Conservation (phyloP, 2,329 filamentous ascomycete genomes). For the Ambrosiella beaveri region DNA sequence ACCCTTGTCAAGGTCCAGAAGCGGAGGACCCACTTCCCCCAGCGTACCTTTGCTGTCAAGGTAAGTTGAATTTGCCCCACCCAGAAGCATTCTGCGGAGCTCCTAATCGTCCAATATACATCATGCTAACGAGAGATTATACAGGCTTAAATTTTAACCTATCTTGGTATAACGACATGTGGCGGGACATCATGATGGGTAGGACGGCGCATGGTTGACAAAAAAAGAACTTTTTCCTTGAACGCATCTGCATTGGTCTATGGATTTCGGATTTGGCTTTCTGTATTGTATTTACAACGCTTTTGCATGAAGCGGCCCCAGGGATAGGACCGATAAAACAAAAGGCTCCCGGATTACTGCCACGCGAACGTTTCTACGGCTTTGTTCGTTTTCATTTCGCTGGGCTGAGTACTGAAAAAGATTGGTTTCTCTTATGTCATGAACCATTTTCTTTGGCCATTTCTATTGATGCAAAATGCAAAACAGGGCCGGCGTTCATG, state of each 20-base stretch:
- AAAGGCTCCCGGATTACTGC: constrained; percentile 9
- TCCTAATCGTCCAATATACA: neutral
- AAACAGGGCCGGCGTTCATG: neutral
- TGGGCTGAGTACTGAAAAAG: constrained; percentile 9
- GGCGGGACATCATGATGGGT: constrained; percentile 12
- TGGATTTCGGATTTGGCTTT: constrained; percentile 14
- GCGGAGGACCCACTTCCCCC: constrained; percentile 87
- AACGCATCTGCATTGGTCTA: constrained; percentile 13
- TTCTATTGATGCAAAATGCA: neutral
- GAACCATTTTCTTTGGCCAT: neutral
- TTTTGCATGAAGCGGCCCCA: constrained; percentile 12
- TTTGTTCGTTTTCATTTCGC: constrained; percentile 5
- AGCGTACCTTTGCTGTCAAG: constrained; percentile 99
- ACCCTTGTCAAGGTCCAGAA: constrained; percentile 93
- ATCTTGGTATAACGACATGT: constrained; percentile 11
- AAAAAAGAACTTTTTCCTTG: constrained; percentile 13
- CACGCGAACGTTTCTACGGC: constrained; percentile 5
- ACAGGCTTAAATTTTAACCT: constrained; percentile 13
- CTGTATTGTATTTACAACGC: constrained; percentile 12
- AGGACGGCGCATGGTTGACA: constrained; percentile 14
- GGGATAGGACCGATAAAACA: constrained; percentile 12
- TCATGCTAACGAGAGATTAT: neutral
- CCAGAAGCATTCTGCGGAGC: too few relatives aligned
- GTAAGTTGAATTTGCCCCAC: constrained; percentile 25
- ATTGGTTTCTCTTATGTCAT: constrained; percentile 4